These are phyloP conservation scores for Melampsora larici-populina DNA, from an alignment of 1,284 basidiomycete genomes.

Conservation along the genomic window DNA sequence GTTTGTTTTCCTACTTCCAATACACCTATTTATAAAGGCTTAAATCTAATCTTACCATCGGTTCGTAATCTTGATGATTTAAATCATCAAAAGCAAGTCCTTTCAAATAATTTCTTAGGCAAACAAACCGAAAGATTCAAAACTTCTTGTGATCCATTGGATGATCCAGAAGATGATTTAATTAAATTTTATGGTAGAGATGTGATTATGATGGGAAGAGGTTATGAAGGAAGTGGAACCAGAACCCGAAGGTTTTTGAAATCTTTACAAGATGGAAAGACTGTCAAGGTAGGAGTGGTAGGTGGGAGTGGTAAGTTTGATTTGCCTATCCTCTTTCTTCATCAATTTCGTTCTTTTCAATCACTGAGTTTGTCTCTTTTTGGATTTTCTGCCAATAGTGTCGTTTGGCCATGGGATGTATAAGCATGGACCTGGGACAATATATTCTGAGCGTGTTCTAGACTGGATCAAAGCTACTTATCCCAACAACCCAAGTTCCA, in stretches of 20 bases:
- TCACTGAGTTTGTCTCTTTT: not conserved
- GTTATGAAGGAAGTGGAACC: not conserved
- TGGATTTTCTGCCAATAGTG: not conserved
- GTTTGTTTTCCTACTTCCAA: not conserved
- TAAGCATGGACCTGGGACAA: not conserved
- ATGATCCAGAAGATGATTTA: not conserved
- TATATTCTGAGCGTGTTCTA: conserved; percentile 4
- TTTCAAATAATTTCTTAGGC: not conserved
- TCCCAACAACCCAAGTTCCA: not conserved
- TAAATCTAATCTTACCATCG: not conserved
- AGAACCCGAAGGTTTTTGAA: not conserved
- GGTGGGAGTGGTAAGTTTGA: not conserved
- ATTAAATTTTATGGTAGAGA: not conserved
- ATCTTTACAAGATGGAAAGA: not conserved
- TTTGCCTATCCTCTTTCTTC: not conserved
- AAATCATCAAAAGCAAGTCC: conserved; percentile 2
- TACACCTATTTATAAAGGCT: not conserved
- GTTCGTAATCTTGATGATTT: not conserved
- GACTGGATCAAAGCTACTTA: not conserved
- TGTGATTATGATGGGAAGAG: conserved; percentile 3
- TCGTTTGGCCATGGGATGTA: conserved; percentile 2
- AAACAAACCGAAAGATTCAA: not conserved
- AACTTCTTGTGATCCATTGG: not conserved
- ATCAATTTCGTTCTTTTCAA: not conserved
- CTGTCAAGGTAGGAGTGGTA: not conserved